Conservation (phyloP, 257 asterid genomes). For the Schizonepeta tenuifolia region DNA sequence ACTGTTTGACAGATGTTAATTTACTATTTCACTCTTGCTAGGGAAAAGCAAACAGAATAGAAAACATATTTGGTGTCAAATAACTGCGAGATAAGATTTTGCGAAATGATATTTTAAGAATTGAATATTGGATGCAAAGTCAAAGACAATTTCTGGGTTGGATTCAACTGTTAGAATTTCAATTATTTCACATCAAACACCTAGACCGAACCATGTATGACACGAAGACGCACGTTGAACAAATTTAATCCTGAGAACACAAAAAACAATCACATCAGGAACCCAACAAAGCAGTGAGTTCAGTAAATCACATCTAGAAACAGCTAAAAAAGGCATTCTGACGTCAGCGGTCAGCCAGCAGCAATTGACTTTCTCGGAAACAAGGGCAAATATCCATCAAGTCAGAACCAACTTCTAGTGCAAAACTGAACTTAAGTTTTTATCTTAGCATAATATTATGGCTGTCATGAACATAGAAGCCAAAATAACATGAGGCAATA, state of each 20-base stretch:
- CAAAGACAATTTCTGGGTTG: neutral
- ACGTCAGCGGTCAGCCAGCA: neutral
- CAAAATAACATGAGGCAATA: neutral
- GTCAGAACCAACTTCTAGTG: constrained; percentile 5
- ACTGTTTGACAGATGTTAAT: neutral
- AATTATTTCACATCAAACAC: neutral
- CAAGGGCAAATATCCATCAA: neutral
- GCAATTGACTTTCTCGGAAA: neutral
- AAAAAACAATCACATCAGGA: neutral
- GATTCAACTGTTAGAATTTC: neutral
- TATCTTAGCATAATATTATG: neutral
- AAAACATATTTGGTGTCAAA: neutral
- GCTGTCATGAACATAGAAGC: neutral
- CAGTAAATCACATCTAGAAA: neutral
- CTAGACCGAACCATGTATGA: neutral
- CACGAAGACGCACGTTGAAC: neutral
- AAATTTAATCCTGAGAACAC: neutral
- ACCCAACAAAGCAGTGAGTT: neutral
- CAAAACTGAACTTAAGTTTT: neutral
- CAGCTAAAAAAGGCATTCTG: neutral
- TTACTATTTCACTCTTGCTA: neutral
- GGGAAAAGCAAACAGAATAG: neutral
- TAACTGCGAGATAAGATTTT: too few species aligned
- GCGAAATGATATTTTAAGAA: too few species aligned
- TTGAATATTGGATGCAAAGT: neutral